A percentile compares a stretch with the other conserved stretches of the same genome.
phyloP scores from a whole-genome alignment of 257 asterid genomes.

The Fraxinus quadrangulata region DNA sequence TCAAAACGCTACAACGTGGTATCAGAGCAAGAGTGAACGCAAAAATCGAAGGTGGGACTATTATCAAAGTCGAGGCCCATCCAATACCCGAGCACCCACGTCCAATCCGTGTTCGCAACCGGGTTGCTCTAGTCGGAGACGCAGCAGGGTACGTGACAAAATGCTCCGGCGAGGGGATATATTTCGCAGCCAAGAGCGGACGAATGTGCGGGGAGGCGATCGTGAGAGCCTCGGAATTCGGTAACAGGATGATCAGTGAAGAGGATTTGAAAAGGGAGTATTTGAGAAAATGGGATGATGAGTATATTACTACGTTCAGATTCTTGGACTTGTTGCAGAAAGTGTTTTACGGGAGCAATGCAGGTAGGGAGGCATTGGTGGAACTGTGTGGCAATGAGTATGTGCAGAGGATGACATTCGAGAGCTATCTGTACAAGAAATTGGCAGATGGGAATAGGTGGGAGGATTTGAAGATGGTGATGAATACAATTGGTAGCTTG shows the following conservation, averaged over 20 bases:
- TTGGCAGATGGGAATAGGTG: conserved; percentile 58
- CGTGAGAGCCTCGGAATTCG: conserved; percentile 65
- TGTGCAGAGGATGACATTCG: conserved; percentile 83
- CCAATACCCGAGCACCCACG: conserved; percentile 88
- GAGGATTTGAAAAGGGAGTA: conserved; percentile 73
- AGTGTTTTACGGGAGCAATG: conserved; percentile 77
- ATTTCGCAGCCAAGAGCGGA: conserved; percentile 82
- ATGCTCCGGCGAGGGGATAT: conserved; percentile 85
- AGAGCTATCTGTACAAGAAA: conserved; percentile 76
- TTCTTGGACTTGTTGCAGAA: conserved; percentile 62
- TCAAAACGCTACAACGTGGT: conserved; percentile 54
- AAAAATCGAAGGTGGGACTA: conserved; percentile 55
- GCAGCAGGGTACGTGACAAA: conserved; percentile 89
- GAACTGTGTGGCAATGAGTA: conserved; percentile 82
- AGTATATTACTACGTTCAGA: conserved; percentile 63
- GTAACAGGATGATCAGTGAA: conserved; percentile 57
- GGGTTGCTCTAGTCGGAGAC: conserved; percentile 78
- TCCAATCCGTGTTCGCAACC: conserved; percentile 56
- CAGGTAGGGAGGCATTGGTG: conserved; percentile 81
- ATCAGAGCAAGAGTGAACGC: conserved; percentile 41
- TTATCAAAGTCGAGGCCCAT: conserved; percentile 81
- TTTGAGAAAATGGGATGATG: conserved; percentile 75
- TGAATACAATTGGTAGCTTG: conserved; percentile 65
- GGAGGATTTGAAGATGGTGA: conserved; percentile 60
- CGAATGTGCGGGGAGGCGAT: conserved; percentile 80